phyloP scores from a whole-genome alignment of 139 green algal species.

The Picochlorum sp. region DNA sequence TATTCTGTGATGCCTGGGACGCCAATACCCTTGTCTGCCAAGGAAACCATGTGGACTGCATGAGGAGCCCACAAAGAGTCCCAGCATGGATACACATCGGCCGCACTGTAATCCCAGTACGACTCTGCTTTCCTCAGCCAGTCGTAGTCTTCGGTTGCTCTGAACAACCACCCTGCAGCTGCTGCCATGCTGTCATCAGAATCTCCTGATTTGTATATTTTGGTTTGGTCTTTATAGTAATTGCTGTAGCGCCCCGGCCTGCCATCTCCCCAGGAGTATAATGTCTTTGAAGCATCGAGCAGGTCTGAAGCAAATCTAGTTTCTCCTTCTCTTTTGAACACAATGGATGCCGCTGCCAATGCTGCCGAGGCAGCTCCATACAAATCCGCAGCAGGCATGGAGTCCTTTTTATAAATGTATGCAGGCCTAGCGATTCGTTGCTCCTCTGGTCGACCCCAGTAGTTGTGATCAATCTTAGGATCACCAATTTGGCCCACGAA shows the following conservation, averaged over 20 bases:
- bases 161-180: slow-evolving; percentile 50
- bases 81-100: slow-evolving; percentile 7
- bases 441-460: slow-evolving; percentile 48
- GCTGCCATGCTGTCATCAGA: slow-evolving; percentile 53
- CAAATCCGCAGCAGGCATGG: slow-evolving; percentile 48
- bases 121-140: slow-evolving; percentile 24
- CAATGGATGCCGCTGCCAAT: slow-evolving; percentile 41
- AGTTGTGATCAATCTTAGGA: slow-evolving; percentile 39
- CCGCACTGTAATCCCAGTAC: background rate
- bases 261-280: slow-evolving; percentile 37
- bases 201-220: slow-evolving; percentile 2
- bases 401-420: slow-evolving; percentile 19
- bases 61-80: slow-evolving; percentile 10
- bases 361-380: slow-evolving; percentile 40
- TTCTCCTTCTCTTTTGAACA: slow-evolving; percentile 30
- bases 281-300: slow-evolving; percentile 31
- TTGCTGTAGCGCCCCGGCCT: slow-evolving; percentile 46
- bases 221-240: slow-evolving; percentile 16
- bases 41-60: slow-evolving; percentile 8
- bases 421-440: slow-evolving; percentile 20
- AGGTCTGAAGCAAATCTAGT: slow-evolving; percentile 28
- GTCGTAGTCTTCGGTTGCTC: slow-evolving; percentile 29
- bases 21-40: background rate
- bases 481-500: slow-evolving; percentile 13
- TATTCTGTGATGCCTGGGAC: background rate